phyloP scores from a whole-genome alignment of 2,329 filamentous ascomycete species.

The Torrubiellomyces zombiae region DNA sequence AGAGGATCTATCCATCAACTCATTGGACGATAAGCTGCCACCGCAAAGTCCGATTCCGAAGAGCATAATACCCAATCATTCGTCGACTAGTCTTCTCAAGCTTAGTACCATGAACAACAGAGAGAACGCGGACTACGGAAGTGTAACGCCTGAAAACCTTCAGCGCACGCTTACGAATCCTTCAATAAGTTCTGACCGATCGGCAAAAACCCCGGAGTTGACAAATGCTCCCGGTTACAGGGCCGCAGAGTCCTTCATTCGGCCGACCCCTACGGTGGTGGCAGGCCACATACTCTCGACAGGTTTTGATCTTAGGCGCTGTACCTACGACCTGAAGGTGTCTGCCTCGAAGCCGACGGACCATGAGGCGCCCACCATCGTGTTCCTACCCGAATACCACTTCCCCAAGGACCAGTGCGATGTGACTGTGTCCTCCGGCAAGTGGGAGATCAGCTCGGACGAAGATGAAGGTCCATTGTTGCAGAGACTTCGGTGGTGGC shows the following conservation, averaged over 20 bases:
- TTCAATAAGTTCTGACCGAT: constrained; percentile 43
- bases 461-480: constrained; percentile 52
- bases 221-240: constrained; percentile 59
- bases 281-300: constrained; percentile 55
- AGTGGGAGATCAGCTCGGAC: constrained; percentile 70
- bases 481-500: constrained; percentile 84
- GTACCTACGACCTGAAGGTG: constrained; percentile 59
- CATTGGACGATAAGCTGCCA: constrained; percentile 57
- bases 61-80: constrained; percentile 21
- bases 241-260: constrained; percentile 83
- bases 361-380: constrained; percentile 55
- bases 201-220: constrained; percentile 36
- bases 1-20: constrained; percentile 86
- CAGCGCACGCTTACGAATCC: constrained; percentile 53
- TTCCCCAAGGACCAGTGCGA: constrained; percentile 60
- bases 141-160: constrained; percentile 60
- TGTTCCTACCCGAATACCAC: constrained; percentile 84
- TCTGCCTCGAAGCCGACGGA: constrained; percentile 39
- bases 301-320: constrained; percentile 69
- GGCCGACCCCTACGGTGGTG: constrained; percentile 63
- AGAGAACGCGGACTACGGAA: constrained; percentile 31
- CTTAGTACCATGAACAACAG: constrained; percentile 8
- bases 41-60: constrained; percentile 33
- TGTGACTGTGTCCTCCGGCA: constrained; percentile 67
- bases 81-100: constrained; percentile 23